Evolutionary conservation across 2,329 filamentous ascomycete species (phyloP).

Genomic region (Colletotrichum higginsianum): DNA sequence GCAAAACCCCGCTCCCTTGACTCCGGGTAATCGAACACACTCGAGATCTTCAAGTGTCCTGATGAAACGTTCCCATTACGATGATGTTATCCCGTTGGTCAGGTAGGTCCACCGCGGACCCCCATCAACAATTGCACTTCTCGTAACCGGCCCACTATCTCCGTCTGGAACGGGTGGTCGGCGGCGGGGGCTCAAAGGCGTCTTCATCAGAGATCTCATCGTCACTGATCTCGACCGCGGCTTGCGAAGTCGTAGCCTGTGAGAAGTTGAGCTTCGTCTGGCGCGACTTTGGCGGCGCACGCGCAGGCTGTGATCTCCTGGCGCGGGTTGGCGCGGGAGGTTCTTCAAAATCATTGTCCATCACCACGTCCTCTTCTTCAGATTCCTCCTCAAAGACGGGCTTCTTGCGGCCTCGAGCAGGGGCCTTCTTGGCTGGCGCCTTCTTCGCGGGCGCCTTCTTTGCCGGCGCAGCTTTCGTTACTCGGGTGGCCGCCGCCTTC

Average conservation of each 20-base stretch:
- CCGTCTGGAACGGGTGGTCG: slow-evolving; percentile 46
- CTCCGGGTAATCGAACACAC: slow-evolving; percentile 5
- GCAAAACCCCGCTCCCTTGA: slow-evolving; percentile 16
- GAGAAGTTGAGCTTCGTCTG: slow-evolving; percentile 69
- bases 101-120: neutral
- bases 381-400: slow-evolving; percentile 53
- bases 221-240: slow-evolving; percentile 73
- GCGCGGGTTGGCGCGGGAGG: slow-evolving; percentile 21
- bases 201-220: slow-evolving; percentile 76
- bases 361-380: slow-evolving; percentile 66
- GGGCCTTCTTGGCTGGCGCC: slow-evolving; percentile 53
- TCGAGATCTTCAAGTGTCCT: slow-evolving; percentile 3
- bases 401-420: slow-evolving; percentile 58
- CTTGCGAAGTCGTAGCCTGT: slow-evolving; percentile 60
- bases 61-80: neutral
- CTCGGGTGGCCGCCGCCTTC: slow-evolving; percentile 44
- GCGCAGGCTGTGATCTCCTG: slow-evolving; percentile 51
- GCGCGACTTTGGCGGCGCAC: slow-evolving; percentile 52
- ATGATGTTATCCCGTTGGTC: too few relatives aligned
- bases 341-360: slow-evolving; percentile 67
- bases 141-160: slow-evolving; percentile 23
- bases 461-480: slow-evolving; percentile 52
- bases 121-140: neutral
- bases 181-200: slow-evolving; percentile 69
- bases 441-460: slow-evolving; percentile 63